Evolutionary conservation across 805 yeast genomes (phyloP).

Genomic region (Candida mattraensis): DNA sequence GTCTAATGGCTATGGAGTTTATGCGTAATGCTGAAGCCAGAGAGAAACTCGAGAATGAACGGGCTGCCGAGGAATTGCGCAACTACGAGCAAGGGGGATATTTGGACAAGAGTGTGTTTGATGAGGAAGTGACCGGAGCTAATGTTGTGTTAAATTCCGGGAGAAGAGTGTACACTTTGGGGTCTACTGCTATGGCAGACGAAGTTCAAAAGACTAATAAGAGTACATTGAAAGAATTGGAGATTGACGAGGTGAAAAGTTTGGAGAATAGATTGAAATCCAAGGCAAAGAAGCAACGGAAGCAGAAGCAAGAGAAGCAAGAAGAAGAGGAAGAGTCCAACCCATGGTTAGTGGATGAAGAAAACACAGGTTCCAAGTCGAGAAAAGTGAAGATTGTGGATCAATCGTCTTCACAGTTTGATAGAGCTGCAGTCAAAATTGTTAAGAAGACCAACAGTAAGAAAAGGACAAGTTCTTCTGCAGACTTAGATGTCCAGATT

Average conservation of each 20-base stretch:
- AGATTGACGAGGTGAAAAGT: slow-evolving; percentile 49
- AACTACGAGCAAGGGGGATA: slow-evolving; percentile 40
- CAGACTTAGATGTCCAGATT: slow-evolving; percentile 39
- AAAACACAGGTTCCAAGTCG: slow-evolving; percentile 36
- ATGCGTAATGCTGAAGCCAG: slow-evolving; percentile 88
- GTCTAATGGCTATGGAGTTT: slow-evolving; percentile 91
- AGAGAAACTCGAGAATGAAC: slow-evolving; percentile 57
- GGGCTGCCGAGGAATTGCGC: slow-evolving; percentile 51
- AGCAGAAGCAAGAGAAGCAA: slow-evolving; percentile 15
- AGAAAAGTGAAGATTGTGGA: slow-evolving; percentile 49
- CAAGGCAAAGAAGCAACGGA: slow-evolving; percentile 9
- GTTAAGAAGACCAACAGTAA: slow-evolving; percentile 31
- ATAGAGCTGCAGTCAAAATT: slow-evolving; percentile 48
- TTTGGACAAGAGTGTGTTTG: slow-evolving; percentile 40
- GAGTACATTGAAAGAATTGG: slow-evolving; percentile 43
- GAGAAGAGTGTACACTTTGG: slow-evolving; percentile 77
- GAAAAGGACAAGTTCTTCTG: slow-evolving; percentile 36
- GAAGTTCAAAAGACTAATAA: slow-evolving; percentile 38
- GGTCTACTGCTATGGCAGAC: slow-evolving; percentile 41
- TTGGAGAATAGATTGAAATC: slow-evolving; percentile 45
- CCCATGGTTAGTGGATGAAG: slow-evolving; percentile 48
- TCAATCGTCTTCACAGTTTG: slow-evolving; percentile 47
- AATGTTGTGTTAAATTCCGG: slow-evolving; percentile 66
- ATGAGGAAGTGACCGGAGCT: slow-evolving; percentile 40
- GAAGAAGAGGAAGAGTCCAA: slow-evolving; percentile 35